Evolutionary conservation across 768 basidiomycete species (phyloP), one percentile per base, ranked within the genome.

Genomic region (Tephrocybe sp.): DNA sequence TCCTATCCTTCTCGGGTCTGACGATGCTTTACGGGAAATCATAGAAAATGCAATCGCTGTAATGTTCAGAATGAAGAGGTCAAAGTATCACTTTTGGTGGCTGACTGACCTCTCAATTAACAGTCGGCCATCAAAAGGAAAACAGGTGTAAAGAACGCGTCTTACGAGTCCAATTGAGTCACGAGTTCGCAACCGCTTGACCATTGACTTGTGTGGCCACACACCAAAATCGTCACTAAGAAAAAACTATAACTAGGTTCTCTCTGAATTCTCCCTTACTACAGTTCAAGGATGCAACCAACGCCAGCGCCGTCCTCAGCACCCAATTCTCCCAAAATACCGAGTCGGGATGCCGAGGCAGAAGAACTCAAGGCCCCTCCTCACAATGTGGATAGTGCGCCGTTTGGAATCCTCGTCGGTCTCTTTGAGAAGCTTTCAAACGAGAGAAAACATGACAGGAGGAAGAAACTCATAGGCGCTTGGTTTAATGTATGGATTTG

Each of bases 401-500:
- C 87, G 9, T 89, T 91, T 60, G 74, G 75, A 26, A 76, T 87
- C 31, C 74, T 91, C 3, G 78, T 75, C 3, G 78, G 77, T 5
- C 74, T 97, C 35, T 94, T 94, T 70, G 82, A 87, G 55, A 85
- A 80, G 58, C 68, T 96, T 5, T 79, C 85, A 52, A 74, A 65
- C 38, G 89, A 92, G 64, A 75, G 82, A 52, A 89, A 87, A 63
- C 83, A 83, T 34, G 88, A 91, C 11, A 81, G 84, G 60, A 73
- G 89, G 53, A 80, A 79, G 54, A 87, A 79, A 60, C 69, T 86
- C 5, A 65, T 97, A n/a, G 71, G 72, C 40, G 72, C 77, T 13
- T 95, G 93, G 89, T 92, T 95, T 62, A 82, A 77, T 51, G 92
- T 93, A 76, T 67, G 85, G 26, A 65, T 10, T 22, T 55, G 51